Evolutionary conservation across 2,329 filamentous ascomycete genomes (phyloP).

Genomic region (Trichocomaceae sp.): DNA sequence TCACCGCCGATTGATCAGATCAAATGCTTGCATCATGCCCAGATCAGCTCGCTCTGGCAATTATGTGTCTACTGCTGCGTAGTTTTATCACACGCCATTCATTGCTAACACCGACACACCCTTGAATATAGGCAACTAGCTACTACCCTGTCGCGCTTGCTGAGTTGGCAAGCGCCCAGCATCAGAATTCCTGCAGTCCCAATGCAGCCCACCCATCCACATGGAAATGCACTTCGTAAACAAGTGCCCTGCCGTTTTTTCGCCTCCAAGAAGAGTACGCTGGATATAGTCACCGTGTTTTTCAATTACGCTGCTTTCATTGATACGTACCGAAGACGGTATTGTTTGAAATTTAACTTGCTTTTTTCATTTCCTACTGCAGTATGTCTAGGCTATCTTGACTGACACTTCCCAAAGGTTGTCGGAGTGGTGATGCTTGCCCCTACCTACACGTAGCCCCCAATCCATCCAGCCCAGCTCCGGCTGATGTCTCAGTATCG

Average conservation of each 20-base stretch:
- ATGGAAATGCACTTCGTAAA: slow-evolving; percentile 14
- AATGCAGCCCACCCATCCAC: slow-evolving; percentile 15
- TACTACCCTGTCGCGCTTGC: slow-evolving; percentile 12
- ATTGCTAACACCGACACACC: slow-evolving; percentile 5
- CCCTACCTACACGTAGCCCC: slow-evolving; percentile 43
- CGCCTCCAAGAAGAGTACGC: slow-evolving; percentile 34
- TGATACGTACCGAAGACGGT: slow-evolving; percentile 4
- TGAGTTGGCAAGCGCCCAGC: slow-evolving; percentile 22
- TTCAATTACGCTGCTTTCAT: slow-evolving; percentile 12
- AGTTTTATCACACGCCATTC: slow-evolving; percentile 18
- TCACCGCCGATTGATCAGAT: slow-evolving; percentile 6
- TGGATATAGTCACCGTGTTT: slow-evolving; percentile 7
- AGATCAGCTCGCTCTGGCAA: background rate
- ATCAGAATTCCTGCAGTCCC: slow-evolving; percentile 15
- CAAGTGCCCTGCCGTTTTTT: slow-evolving; percentile 32
- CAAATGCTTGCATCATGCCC: slow-evolving; percentile 5
- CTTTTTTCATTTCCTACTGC: background rate
- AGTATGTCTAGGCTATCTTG: slow-evolving; percentile 5
- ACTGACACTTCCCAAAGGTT: slow-evolving; percentile 37
- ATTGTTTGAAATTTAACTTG: background rate
- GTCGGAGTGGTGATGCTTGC: slow-evolving; percentile 47
- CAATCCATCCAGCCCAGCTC: background rate
- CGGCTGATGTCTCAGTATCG: slow-evolving; percentile 13
- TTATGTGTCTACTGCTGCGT: slow-evolving; percentile 4
- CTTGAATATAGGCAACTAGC: background rate